phyloP scores from a whole-genome alignment of 1,284 basidiomycete species.

The Pyrrhoderma noxium region DNA sequence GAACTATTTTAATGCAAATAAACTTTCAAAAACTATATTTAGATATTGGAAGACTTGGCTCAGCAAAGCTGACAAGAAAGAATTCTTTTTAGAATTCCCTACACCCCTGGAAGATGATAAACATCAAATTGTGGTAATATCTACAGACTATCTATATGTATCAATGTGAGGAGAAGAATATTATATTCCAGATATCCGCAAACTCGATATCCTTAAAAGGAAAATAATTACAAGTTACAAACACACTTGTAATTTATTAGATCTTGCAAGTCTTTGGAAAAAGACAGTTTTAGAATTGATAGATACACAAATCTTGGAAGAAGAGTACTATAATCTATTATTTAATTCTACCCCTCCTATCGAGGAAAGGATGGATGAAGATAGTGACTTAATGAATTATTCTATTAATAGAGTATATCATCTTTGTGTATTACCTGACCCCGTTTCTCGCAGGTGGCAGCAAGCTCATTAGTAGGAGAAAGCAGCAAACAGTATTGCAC shows the following conservation, averaged over 20 bases:
- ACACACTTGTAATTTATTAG: slow-evolving; percentile 22
- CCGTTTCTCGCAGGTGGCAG: too few species aligned
- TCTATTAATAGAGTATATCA: too few species aligned
- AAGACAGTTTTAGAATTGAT: slow-evolving; percentile 9
- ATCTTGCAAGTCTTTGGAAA: slow-evolving; percentile 23
- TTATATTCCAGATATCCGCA: slow-evolving; percentile 19
- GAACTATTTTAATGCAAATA: background rate
- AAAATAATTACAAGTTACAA: slow-evolving; percentile 20
- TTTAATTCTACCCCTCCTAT: too few species aligned
- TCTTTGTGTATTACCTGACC: too few species aligned
- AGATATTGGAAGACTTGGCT: too few species aligned
- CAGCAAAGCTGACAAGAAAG: too few species aligned
- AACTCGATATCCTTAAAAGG: slow-evolving; percentile 16
- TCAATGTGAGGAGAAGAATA: background rate
- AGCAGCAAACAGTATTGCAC: too few species aligned
- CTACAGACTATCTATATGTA: background rate
- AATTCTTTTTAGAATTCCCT: background rate
- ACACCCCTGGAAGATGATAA: background rate
- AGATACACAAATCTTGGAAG: too few species aligned
- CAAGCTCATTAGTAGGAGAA: too few species aligned
- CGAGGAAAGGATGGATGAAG: too few species aligned
- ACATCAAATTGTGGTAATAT: background rate
- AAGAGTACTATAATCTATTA: too few species aligned
- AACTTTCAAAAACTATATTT: background rate
- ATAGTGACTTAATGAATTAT: too few species aligned